Base-by-base conservation (phyloP, 2,329 filamentous ascomycete genomes). In the Talaromyces sp. region DNA sequence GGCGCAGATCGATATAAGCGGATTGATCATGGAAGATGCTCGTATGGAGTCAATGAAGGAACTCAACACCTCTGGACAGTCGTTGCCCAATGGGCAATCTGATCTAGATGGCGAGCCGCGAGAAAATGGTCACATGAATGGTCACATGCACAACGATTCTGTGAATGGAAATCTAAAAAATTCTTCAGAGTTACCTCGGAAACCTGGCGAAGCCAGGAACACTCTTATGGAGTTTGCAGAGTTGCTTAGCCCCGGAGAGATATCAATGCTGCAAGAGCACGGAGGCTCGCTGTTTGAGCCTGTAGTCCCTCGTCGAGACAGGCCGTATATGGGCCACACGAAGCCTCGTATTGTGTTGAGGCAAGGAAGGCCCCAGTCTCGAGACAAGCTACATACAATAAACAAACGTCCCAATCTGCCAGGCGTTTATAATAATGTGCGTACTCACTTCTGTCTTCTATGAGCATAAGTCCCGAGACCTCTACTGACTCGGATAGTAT, bases 1-100 rank as follows among this genome's bases (percentile, higher is more conserved):
- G 27, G 89, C 89, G 0, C 89, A 92, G 72, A 85, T 92, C 33
- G 90, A 92, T 67, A 83, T 92, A 6, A 89, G 87, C 1, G 87
- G 88, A 3, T 81, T 92, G 0, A 86, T 87, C 19, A 89, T 88
- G 71, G 86, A 90, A 50, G 86, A 83, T 67, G 83, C 85, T 1
- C 88, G 88, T 22, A 82, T 92, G 48, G 86, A 89, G 10, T 87
- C 87, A 0, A 78, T 91, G 16, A 80, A 81, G 60, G 78, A 78
- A 9, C 78, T 89, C 33, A 16, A 14, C 10, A 75, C 77, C 39
- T 71, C 75, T 61, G 67, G 75, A 60, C 71, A 72, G 70, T 41
- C 72, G 66, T 63, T 73, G 67, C 57, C 61, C 1, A 72, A 76
- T 24, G 37, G 52, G 19, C 39, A 50, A 7, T 24, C 7, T 35